These are phyloP conservation scores for Aspergillus unguis DNA, from an alignment of 2,329 filamentous ascomycete genomes.

Conservation along the genomic window DNA sequence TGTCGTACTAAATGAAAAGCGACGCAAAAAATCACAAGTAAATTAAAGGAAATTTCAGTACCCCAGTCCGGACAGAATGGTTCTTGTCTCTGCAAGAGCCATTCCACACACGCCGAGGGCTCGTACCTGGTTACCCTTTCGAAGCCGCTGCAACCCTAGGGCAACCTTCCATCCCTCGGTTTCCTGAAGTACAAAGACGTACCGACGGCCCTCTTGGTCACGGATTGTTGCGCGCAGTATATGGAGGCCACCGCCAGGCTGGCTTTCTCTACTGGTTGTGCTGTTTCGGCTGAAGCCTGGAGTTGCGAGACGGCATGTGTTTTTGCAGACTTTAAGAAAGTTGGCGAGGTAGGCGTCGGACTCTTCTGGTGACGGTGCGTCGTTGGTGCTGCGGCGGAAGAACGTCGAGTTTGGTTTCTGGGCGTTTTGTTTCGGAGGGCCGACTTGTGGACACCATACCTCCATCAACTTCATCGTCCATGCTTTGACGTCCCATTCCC, in stretches of 20 bases:
- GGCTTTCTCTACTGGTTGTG: conserved; percentile 15
- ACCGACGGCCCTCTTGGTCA: conserved; percentile 59
- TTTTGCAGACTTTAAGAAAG: conserved; percentile 63
- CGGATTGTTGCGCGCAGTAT: conserved; percentile 57
- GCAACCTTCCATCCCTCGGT: conserved; percentile 62
- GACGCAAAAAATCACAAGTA: not conserved
- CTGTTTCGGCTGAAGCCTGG: conserved; percentile 33
- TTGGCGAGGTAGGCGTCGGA: conserved; percentile 63
- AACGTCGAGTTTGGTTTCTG: conserved; percentile 31
- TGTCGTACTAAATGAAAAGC: not conserved
- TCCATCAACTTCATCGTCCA: conserved; percentile 95
- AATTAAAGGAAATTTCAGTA: conserved; percentile 11
- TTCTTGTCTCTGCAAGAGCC: conserved; percentile 18
- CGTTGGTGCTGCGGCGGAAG: conserved; percentile 45
- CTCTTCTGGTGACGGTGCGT: conserved; percentile 59
- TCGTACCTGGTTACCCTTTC: conserved; percentile 55
- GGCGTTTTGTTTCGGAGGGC: conserved; percentile 36
- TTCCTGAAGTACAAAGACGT: conserved; percentile 59
- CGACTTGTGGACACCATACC: conserved; percentile 71
- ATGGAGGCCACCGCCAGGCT: conserved; percentile 44
- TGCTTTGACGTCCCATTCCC: conserved; percentile 97
- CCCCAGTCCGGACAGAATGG: conserved; percentile 20
- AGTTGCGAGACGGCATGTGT: conserved; percentile 55
- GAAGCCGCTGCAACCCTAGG: conserved; percentile 55
- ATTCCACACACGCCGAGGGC: conserved; percentile 48